Percentiles rank a stretch among this genome's conserved stretches.
Evolutionary conservation across 768 basidiomycete species (phyloP).

Genomic region (Auriculariales sp.): DNA sequence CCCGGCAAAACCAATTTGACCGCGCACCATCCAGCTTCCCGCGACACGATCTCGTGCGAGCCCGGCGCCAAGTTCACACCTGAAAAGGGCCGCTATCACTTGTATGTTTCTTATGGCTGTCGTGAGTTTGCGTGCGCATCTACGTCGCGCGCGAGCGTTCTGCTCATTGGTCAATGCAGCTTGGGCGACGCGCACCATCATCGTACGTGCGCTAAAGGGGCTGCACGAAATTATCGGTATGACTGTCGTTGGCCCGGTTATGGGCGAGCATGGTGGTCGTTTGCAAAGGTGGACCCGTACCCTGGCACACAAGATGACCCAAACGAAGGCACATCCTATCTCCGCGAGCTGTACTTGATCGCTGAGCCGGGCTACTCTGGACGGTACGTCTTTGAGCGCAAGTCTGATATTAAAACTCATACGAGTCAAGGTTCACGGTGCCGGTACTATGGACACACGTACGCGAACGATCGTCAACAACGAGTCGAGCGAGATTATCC

Average conservation of each 20-base stretch:
- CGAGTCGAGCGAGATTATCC: conserved; percentile 28
- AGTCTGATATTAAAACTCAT: too few relatives aligned
- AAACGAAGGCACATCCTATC: conserved; percentile 18
- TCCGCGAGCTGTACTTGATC: conserved; percentile 28
- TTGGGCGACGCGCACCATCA: conserved; percentile 88
- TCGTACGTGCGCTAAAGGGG: conserved; percentile 83
- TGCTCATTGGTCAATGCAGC: conserved; percentile 35
- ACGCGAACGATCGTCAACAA: conserved; percentile 29
- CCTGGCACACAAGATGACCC: conserved; percentile 23
- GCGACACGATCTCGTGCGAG: background rate
- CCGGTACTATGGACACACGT: conserved; percentile 30
- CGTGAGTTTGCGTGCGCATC: conserved; percentile 30
- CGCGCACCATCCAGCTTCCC: background rate
- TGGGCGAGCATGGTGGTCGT: conserved; percentile 30
- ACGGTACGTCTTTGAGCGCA: conserved; percentile 5
- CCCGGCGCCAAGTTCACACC: background rate
- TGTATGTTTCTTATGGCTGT: conserved; percentile 79
- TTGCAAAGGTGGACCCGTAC: conserved; percentile 15
- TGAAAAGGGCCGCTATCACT: conserved; percentile 32
- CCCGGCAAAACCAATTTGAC: too few relatives aligned
- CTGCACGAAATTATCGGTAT: conserved; percentile 61
- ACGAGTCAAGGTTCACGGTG: conserved; percentile 16
- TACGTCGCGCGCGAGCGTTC: conserved; percentile 1
- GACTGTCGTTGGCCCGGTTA: conserved; percentile 27
- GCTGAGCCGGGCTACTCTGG: conserved; percentile 23